phyloP scores from a whole-genome alignment of 2,329 filamentous ascomycete species.

The Talaromyces sp. region DNA sequence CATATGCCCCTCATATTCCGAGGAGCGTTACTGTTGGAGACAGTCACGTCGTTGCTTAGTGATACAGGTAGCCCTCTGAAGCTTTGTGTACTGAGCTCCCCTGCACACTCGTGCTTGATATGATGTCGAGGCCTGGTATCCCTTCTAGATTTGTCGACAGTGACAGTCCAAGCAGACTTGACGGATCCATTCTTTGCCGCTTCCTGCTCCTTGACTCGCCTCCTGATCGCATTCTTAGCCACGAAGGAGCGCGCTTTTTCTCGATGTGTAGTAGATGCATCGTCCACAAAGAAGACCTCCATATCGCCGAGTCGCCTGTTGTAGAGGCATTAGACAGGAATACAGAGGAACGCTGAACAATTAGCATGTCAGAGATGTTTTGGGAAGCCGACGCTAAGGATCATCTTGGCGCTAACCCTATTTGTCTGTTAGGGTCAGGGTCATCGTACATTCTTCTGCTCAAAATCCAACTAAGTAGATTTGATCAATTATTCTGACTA shows the following conservation, averaged over 20 bases:
- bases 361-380: neutral
- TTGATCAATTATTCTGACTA: too few relatives aligned
- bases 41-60: neutral
- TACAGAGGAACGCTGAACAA: neutral
- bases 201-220: conserved; percentile 10
- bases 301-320: neutral
- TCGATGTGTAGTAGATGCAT: neutral
- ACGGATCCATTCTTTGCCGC: neutral
- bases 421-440: neutral
- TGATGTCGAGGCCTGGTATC: neutral
- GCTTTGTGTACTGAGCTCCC: neutral
- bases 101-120: neutral
- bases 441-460: too few relatives aligned
- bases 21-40: neutral
- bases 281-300: conserved; percentile 15
- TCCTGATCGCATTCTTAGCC: conserved; percentile 11
- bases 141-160: neutral
- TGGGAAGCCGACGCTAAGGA: neutral
- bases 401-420: neutral
- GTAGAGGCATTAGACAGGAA: neutral
- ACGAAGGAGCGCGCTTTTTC: conserved; percentile 13
- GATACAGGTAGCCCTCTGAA: neutral
- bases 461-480: too few relatives aligned
- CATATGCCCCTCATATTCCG: conserved; percentile 3
- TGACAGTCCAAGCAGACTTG: neutral